phyloP scores from a whole-genome alignment of 352 stramenopile species.

The Globisporangium camurandrum region DNA sequence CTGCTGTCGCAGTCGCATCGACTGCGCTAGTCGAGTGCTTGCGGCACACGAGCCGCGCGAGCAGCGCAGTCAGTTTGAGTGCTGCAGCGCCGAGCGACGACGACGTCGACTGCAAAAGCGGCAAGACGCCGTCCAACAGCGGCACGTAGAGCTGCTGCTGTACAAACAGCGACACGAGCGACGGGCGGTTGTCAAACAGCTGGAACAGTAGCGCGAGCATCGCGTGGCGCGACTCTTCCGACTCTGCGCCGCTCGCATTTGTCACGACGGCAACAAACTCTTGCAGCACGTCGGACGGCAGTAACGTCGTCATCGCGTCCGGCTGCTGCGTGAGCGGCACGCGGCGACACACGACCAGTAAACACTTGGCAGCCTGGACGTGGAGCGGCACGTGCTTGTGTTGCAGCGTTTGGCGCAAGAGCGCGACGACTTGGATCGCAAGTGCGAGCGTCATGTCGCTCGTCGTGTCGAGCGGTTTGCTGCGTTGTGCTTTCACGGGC shows the following conservation, averaged over 20 bases:
- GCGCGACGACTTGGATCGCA: constrained; percentile 29
- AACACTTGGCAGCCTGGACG: constrained; percentile 61
- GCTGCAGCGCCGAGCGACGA: constrained; percentile 24
- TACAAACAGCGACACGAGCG: constrained; percentile 52
- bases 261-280: constrained; percentile 50
- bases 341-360: constrained; percentile 52
- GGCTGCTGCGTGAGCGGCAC: constrained; percentile 20
- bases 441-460: constrained; percentile 32
- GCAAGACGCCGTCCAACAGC: constrained; percentile 45
- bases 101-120: constrained; percentile 34
- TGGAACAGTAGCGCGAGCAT: constrained; percentile 56
- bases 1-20: neutral
- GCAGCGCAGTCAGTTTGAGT: constrained; percentile 47
- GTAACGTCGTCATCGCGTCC: constrained; percentile 28
- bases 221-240: constrained; percentile 58
- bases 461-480: neutral
- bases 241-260: constrained; percentile 41
- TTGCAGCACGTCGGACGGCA: constrained; percentile 37
- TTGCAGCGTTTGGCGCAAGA: constrained; percentile 38
- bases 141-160: constrained; percentile 46
- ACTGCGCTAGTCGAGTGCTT: constrained; percentile 17
- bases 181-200: constrained; percentile 50
- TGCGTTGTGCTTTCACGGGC: constrained; percentile 2
- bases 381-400: constrained; percentile 55
- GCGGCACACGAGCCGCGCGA: constrained; percentile 47